Conservation (phyloP, 108 stramenopile genomes). For the Nitzschia inconspicua region DNA sequence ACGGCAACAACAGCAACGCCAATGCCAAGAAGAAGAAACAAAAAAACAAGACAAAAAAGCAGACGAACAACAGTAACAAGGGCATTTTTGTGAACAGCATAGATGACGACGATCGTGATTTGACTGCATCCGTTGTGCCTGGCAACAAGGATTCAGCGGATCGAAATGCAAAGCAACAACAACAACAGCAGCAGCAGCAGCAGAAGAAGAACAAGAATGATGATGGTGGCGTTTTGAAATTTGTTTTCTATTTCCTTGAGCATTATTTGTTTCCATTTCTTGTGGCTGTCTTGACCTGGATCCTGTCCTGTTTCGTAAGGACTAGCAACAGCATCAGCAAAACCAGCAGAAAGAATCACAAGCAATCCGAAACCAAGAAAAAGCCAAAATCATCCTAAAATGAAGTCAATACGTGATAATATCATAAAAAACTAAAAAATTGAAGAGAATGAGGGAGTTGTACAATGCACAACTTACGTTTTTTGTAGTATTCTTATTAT, state of each 20-base stretch:
- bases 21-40: conserved; percentile 1
- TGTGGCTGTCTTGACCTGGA: conserved; percentile 19
- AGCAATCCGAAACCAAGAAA: no score
- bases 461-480: no score
- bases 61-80: neutral
- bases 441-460: no score
- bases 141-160: neutral
- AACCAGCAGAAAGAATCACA: conserved; percentile 12
- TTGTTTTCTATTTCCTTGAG: neutral
- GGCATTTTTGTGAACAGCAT: no score
- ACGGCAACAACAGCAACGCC: conserved; percentile 12
- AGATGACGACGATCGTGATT: neutral
- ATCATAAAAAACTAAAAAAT: no score
- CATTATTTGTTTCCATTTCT: conserved; percentile 10
- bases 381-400: no score
- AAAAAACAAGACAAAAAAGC: neutral
- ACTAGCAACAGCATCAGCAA: conserved; percentile 7
- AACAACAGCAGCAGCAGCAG: neutral
- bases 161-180: neutral
- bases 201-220: conserved; percentile 3
- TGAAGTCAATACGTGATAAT: no score
- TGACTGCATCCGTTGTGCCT: conserved; percentile 12
- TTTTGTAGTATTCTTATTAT: no score
- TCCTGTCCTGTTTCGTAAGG: conserved; percentile 8
- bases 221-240: neutral